phyloP scores from a whole-genome alignment of 1,139 yeast species.

The Meyerozyma sp. region DNA sequence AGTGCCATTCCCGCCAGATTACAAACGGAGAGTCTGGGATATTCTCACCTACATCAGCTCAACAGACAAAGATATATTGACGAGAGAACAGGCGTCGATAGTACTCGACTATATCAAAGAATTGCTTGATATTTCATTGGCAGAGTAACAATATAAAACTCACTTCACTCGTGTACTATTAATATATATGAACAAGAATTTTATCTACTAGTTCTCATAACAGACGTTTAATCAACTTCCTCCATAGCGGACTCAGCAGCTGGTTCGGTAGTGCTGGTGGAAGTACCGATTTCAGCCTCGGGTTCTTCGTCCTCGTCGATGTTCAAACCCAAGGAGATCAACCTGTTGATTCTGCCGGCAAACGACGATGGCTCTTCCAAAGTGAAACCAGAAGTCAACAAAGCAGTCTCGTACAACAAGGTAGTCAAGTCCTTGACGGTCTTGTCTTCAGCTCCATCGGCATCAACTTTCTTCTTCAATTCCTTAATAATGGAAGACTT shows the following conservation, averaged over 20 bases:
- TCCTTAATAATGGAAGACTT: slow-evolving; percentile 92
- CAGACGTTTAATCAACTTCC: slow-evolving; percentile 78
- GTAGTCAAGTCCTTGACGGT: slow-evolving; percentile 97
- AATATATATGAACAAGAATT: slow-evolving; percentile 1
- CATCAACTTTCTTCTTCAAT: slow-evolving; percentile 93
- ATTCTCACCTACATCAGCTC: slow-evolving; percentile 39
- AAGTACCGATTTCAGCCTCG: slow-evolving; percentile 39
- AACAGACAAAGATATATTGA: slow-evolving; percentile 52
- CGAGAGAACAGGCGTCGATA: slow-evolving; percentile 50
- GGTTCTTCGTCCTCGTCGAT: slow-evolving; percentile 83
- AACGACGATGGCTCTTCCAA: slow-evolving; percentile 97
- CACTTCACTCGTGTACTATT: background rate
- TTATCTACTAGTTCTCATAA: background rate
- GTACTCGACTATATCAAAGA: slow-evolving; percentile 44
- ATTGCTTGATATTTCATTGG: slow-evolving; percentile 13
- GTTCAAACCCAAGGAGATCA: slow-evolving; percentile 96
- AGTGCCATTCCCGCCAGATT: slow-evolving; percentile 45
- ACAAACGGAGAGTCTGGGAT: slow-evolving; percentile 36
- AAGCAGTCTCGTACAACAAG: slow-evolving; percentile 93
- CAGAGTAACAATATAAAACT: background rate
- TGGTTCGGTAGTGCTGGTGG: slow-evolving; percentile 50
- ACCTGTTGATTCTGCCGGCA: slow-evolving; percentile 97
- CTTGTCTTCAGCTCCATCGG: slow-evolving; percentile 96
- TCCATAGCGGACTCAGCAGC: slow-evolving; percentile 96
- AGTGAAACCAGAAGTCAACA: slow-evolving; percentile 97